A percentile compares a stretch with the other conserved stretches of the same genome.
Conservation (phyloP, 2,329 filamentous ascomycete genomes). For the Emergomyces pasteurianus region DNA sequence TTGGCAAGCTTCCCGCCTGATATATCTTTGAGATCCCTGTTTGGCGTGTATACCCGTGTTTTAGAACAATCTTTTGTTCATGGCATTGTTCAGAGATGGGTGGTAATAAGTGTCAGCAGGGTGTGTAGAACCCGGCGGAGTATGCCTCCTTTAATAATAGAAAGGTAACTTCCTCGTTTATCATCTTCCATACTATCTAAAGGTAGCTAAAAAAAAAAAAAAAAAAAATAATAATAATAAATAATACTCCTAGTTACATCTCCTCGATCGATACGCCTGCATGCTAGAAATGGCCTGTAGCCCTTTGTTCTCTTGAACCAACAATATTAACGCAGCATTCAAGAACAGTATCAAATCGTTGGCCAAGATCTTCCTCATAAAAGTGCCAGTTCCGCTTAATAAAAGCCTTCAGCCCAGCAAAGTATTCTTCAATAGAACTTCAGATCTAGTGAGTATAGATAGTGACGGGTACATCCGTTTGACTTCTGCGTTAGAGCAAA, state of each 20-base stretch:
- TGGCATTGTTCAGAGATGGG: not conserved
- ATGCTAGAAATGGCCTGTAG: slow-evolving; percentile 15
- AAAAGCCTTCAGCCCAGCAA: slow-evolving; percentile 25
- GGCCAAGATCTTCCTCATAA: slow-evolving; percentile 11
- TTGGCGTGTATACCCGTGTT: not conserved
- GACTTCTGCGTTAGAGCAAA: slow-evolving; percentile 8
- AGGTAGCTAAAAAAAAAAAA: no score
- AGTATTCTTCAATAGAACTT: slow-evolving; percentile 29
- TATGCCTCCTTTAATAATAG: not conserved
- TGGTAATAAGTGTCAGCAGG: no score
- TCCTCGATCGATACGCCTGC: slow-evolving; percentile 9
- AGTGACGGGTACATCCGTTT: slow-evolving; percentile 18
- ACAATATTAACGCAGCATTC: slow-evolving; percentile 16
- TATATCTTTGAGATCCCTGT: not conserved
- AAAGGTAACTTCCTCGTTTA: not conserved
- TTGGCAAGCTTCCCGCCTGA: not conserved
- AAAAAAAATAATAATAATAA: no score
- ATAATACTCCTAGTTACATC: not conserved
- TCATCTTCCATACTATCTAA: no score
- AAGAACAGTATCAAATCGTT: slow-evolving; percentile 14
- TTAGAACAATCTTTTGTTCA: not conserved
- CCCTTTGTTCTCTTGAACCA: slow-evolving; percentile 11
- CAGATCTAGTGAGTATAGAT: slow-evolving; percentile 26
- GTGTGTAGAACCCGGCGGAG: no score
- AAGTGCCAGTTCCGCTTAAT: slow-evolving; percentile 20